Evolutionary conservation across 805 yeast genomes (phyloP), one percentile per base, ranked within the genome.

Genomic region (Nematodospora valgi): DNA sequence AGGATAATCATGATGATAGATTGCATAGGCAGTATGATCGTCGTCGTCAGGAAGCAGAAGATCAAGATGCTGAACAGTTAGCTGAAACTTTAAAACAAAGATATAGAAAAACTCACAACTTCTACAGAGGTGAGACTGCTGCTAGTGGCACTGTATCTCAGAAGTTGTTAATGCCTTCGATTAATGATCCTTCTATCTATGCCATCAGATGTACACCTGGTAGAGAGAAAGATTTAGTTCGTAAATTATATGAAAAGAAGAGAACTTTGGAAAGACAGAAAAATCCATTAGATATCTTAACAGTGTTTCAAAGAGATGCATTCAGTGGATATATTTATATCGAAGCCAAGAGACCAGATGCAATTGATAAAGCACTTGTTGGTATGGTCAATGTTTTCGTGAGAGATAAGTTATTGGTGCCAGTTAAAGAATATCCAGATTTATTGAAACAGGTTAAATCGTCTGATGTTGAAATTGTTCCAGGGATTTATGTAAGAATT

Each of bases 181-280:
- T 93, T 39, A 87, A 89, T 51, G 97, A 93, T 56, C 98, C 98
- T 6, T 80, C 87, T 36, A 86, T 93, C 49, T 93, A 96, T 85
- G 98, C 96, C 53, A 78, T 93, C 30, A 78, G 96, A 60, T 87
- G 95, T 65, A 78, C 94, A 52, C 87, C 86, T 22, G 97, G 98
- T 32, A 79, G 83, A 47, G 98, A 93, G 61, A 91, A 86, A 59
- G 96, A 87, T 35, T 68, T 89, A 44, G 95, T 93, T 16, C 78
- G 87, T 45, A 85, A 85, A 45, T 66, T 93, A 33, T 72, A 83
- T 62, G 88, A 89, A 49, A 87, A 89, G 64, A 86, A 86, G 67
- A 64, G 82, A 42, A 86, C 87, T 34, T 65, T 86, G 49, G 83
- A 82, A 46, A 76, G 82, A 47, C 80, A 84, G 50, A 78, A 78